phyloP scores from a whole-genome alignment of 140 eudicot species.

The Ambrosia hybrid region DNA sequence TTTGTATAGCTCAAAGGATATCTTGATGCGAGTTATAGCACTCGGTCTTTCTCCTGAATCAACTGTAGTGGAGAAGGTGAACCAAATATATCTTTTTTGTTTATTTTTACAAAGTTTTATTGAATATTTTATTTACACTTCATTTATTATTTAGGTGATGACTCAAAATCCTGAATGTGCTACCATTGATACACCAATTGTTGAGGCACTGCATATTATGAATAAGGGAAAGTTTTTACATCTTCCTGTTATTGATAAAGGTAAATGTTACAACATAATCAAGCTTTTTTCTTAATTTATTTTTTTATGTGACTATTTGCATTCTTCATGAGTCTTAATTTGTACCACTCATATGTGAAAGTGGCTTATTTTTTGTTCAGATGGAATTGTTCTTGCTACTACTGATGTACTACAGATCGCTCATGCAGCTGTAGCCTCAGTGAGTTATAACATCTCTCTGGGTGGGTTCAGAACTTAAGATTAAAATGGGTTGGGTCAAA shows the following conservation, averaged over 20 bases:
- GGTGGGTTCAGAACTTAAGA: background rate
- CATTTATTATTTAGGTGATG: slow-evolving; percentile 63
- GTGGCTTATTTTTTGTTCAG: slow-evolving; percentile 44
- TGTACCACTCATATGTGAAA: slow-evolving; percentile 18
- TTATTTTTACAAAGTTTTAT: background rate
- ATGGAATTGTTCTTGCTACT: slow-evolving; percentile 77
- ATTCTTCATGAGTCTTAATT: background rate
- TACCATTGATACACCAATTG: slow-evolving; percentile 78
- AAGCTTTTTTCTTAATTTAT: background rate
- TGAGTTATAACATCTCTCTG: slow-evolving; percentile 40
- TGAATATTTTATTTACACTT: background rate
- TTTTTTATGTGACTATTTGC: background rate
- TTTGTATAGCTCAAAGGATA: slow-evolving; percentile 79
- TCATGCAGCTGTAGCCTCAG: slow-evolving; percentile 93
- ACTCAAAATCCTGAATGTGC: slow-evolving; percentile 99
- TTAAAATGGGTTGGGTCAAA: background rate
- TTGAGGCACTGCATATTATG: slow-evolving; percentile 95
- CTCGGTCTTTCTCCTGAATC: slow-evolving; percentile 77
- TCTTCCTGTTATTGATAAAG: slow-evolving; percentile 92
- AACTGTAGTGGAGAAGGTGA: slow-evolving; percentile 86
- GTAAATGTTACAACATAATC: slow-evolving; percentile 32
- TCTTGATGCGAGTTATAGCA: slow-evolving; percentile 93
- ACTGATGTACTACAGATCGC: slow-evolving; percentile 87
- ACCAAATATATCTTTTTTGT: background rate
- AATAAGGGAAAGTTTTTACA: slow-evolving; percentile 92